phyloP scores from a whole-genome alignment of 768 basidiomycete genomes.

The Mycena capillaripes region DNA sequence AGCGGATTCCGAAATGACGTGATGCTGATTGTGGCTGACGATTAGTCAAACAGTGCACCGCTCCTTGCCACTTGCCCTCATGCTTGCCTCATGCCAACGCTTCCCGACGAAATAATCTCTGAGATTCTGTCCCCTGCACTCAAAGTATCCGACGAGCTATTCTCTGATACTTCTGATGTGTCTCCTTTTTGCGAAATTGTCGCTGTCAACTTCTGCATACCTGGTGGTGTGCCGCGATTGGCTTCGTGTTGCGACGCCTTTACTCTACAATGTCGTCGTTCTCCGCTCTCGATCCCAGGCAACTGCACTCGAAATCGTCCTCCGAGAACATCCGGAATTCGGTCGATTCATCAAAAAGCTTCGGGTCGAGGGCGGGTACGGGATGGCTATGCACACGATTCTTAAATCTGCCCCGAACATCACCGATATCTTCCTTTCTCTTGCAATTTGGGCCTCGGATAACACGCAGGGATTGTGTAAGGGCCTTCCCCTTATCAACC shows the following conservation, averaged over 20 bases:
- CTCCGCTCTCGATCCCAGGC: conserved; percentile 23
- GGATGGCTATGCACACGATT: conserved; percentile 22
- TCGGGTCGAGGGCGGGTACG: conserved; percentile 21
- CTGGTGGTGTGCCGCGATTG: conserved; percentile 42
- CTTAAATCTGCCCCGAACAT: not conserved
- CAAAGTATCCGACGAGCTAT: conserved; percentile 26
- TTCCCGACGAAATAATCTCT: conserved; percentile 26
- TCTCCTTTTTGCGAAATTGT: conserved; percentile 22
- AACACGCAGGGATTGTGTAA: not conserved
- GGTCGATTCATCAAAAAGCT: conserved; percentile 33
- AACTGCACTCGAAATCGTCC: not conserved
- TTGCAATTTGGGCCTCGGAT: not conserved
- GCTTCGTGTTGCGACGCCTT: conserved; percentile 40
- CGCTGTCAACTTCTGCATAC: conserved; percentile 19
- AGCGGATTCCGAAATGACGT: no score
- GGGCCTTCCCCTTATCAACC: conserved; percentile 12
- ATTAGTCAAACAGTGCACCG: no score
- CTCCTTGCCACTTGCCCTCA: no score
- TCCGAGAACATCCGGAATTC: not conserved
- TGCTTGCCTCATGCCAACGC: no score
- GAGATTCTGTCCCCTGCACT: conserved; percentile 30
- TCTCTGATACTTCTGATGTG: conserved; percentile 12
- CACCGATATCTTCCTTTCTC: conserved; percentile 5
- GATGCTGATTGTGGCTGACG: no score
- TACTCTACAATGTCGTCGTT: conserved; percentile 39